Evolutionary conservation across 2,329 filamentous ascomycete species (phyloP).

Genomic region (Talaromyces sp.): DNA sequence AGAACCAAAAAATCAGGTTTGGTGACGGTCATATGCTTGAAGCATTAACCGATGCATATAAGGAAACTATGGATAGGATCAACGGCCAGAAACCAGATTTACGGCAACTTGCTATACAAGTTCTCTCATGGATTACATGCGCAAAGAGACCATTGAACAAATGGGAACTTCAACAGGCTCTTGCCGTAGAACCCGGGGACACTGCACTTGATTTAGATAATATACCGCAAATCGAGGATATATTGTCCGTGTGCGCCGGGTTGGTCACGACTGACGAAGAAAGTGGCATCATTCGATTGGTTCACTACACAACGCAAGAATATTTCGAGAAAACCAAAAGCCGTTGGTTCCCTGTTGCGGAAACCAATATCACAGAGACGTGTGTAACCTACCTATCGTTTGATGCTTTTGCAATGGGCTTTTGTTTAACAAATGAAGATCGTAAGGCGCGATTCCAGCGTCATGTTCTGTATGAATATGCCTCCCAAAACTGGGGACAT

Average conservation of each 20-base stretch:
- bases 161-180: conserved; percentile 38
- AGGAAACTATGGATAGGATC: conserved; percentile 40
- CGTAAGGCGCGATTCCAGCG: background rate
- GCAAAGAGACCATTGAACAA: conserved; percentile 30
- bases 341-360: background rate
- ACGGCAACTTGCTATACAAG: conserved; percentile 30
- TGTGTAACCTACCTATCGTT: background rate
- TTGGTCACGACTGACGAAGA: conserved; percentile 27
- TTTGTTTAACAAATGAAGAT: background rate
- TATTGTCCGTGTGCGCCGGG: conserved; percentile 26
- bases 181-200: conserved; percentile 32
- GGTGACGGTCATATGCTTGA: conserved; percentile 15
- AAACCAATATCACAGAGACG: background rate
- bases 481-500: background rate
- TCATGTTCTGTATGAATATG: background rate
- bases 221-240: conserved; percentile 25
- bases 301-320: conserved; percentile 30
- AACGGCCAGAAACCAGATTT: conserved; percentile 29
- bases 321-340: conserved; percentile 20
- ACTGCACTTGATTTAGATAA: conserved; percentile 26
- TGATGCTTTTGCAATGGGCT: background rate
- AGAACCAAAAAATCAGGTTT: conserved; percentile 5
- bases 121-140: conserved; percentile 39
- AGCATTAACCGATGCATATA: conserved; percentile 40
- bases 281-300: conserved; percentile 24